Conservation (phyloP, 495 filamentous ascomycete genomes). For the Tirmania nivea region DNA sequence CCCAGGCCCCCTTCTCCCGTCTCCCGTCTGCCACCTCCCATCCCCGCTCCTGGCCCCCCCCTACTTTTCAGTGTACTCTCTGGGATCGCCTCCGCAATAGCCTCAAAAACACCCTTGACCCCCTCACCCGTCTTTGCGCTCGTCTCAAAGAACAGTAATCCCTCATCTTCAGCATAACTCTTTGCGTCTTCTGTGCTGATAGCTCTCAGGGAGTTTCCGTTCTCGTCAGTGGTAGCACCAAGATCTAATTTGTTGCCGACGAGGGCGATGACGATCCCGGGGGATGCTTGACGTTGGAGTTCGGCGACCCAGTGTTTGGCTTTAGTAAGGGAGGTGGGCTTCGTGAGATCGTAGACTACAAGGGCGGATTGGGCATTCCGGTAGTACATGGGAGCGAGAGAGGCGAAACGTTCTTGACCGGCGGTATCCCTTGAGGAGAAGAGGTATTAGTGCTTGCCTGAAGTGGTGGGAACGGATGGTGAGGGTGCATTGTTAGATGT, state of each 20-base stretch:
- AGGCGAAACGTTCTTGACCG: conserved; percentile 93
- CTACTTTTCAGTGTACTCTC: conserved; percentile 84
- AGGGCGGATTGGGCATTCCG: conserved; percentile 97
- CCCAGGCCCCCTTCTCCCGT: conserved; percentile 34
- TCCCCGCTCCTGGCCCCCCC: conserved; percentile 41
- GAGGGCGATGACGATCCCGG: conserved; percentile 90
- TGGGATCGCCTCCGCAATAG: conserved; percentile 93
- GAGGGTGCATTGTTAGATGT: background rate
- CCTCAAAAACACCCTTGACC: conserved; percentile 87
- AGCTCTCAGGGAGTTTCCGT: conserved; percentile 27
- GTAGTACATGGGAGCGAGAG: conserved; percentile 97
- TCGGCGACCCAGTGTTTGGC: conserved; percentile 98
- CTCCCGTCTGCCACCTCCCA: conserved; percentile 22
- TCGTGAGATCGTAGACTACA: conserved; percentile 96
- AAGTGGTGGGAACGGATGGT: conserved; percentile 1
- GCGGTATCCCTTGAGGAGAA: conserved; percentile 46
- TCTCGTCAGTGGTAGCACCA: conserved; percentile 22
- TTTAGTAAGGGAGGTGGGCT: conserved; percentile 83
- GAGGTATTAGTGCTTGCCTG: background rate
- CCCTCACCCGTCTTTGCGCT: conserved; percentile 89
- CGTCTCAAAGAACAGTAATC: conserved; percentile 87
- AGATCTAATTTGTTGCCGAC: conserved; percentile 97
- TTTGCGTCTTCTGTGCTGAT: conserved; percentile 74
- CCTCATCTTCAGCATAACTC: conserved; percentile 83
- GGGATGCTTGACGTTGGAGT: conserved; percentile 88